These are phyloP conservation scores for Tolypocladium paradoxum DNA, from an alignment of 2,329 filamentous ascomycete species.

Conservation along the genomic window DNA sequence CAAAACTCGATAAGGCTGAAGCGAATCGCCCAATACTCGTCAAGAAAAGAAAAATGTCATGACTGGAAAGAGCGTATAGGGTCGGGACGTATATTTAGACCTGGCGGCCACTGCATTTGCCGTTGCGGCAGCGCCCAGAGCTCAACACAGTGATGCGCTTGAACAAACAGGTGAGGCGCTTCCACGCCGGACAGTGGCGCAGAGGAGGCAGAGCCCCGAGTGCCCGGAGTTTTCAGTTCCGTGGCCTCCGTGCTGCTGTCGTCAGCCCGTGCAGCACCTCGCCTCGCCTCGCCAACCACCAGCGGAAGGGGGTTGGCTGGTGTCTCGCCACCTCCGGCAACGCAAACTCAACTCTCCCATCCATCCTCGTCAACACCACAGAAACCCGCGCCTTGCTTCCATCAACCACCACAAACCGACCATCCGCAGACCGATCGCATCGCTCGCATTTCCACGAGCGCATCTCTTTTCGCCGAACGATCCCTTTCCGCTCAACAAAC, in stretches of 20 bases:
- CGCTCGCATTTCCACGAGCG: not conserved
- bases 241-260: constrained; percentile 12
- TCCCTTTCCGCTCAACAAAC: not conserved
- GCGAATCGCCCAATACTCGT: not conserved
- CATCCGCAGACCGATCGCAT: not conserved
- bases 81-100: not conserved
- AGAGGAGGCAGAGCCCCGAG: not conserved
- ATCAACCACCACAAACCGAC: constrained; percentile 3
- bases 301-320: constrained; percentile 3
- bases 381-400: not conserved
- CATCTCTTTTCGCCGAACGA: not conserved
- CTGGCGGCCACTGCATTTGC: not conserved
- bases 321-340: constrained; percentile 5
- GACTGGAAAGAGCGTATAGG: not conserved
- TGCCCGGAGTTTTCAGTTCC: constrained; percentile 9
- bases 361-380: constrained; percentile 2
- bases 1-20: not conserved
- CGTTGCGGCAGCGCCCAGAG: not conserved
- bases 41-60: too few species aligned
- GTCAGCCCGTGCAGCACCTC: constrained; percentile 20
- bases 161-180: not conserved
- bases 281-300: constrained; percentile 17
- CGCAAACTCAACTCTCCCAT: constrained; percentile 9
- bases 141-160: not conserved
- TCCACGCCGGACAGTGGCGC: not conserved